phyloP scores from a whole-genome alignment of 176 grass and related monocot genomes.

The Aegilops umbellulata region DNA sequence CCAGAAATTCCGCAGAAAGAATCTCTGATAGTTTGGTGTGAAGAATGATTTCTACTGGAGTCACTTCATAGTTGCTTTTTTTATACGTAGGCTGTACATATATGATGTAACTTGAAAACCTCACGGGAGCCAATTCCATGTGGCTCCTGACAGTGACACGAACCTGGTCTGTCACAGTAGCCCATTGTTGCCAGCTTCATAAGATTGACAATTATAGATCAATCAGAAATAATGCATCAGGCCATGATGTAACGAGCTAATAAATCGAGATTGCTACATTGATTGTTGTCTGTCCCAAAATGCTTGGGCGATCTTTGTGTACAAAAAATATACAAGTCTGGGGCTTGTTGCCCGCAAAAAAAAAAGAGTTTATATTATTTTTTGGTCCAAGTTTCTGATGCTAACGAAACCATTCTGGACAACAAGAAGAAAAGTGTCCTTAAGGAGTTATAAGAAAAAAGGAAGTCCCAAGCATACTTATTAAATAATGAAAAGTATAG shows the following conservation, averaged over 20 bases:
- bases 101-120: conserved; percentile 23
- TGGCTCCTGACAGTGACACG: not conserved
- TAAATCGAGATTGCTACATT: not conserved
- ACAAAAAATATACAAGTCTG: not conserved
- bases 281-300: not conserved
- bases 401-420: not conserved
- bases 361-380: not conserved
- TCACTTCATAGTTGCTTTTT: conserved; percentile 2
- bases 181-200: not conserved
- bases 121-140: conserved; percentile 24
- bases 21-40: conserved; percentile 26
- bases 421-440: not conserved
- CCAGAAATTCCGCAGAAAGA: conserved; percentile 59
- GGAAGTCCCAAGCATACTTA: not conserved
- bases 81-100: conserved; percentile 67
- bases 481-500: not conserved
- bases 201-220: not conserved
- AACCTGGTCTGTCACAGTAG: not conserved
- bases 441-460: not conserved
- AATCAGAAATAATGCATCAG: not conserved
- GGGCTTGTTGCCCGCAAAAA: too few relatives aligned
- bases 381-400: not conserved
- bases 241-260: not conserved
- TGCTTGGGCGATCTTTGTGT: not conserved
- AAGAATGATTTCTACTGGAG: not conserved